Evolutionary conservation across 768 basidiomycete species (phyloP).

Genomic region (Sarcodon sp.): DNA sequence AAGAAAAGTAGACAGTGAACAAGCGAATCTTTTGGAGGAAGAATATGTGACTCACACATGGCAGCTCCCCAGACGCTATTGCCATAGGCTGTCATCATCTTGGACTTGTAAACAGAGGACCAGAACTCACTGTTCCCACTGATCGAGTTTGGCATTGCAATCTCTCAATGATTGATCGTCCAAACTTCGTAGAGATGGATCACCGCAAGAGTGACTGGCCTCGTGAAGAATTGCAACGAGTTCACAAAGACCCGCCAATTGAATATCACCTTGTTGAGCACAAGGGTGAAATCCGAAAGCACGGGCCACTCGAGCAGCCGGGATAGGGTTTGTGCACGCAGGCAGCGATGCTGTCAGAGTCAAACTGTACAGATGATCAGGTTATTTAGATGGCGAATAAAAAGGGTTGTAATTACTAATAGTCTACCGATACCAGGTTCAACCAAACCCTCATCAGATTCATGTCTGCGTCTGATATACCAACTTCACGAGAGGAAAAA

Average conservation of each 20-base stretch:
- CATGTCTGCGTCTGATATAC: slow-evolving; percentile 4
- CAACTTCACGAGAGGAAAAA: background rate
- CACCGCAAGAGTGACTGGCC: slow-evolving; percentile 3
- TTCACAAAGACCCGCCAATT: slow-evolving; percentile 3
- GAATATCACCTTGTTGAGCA: background rate
- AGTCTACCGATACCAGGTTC: slow-evolving; percentile 4
- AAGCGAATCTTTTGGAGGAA: no score
- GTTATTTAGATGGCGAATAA: background rate
- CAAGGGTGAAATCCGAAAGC: background rate
- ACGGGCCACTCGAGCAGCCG: background rate
- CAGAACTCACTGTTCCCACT: slow-evolving; percentile 1
- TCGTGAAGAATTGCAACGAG: slow-evolving; percentile 2
- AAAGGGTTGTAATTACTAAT: slow-evolving; percentile 1
- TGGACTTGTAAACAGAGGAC: background rate
- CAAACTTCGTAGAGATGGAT: background rate
- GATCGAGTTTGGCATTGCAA: background rate
- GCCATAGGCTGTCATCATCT: background rate
- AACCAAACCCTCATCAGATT: slow-evolving; percentile 5
- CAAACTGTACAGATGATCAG: background rate
- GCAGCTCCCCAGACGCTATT: background rate
- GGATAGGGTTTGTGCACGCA: background rate
- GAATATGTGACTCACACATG: background rate
- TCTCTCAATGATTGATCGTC: slow-evolving; percentile 1
- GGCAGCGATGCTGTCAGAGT: background rate
- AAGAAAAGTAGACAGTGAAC: no score